phyloP scores from a whole-genome alignment of 129 eudicot genomes.

The Lonicera japonica region DNA sequence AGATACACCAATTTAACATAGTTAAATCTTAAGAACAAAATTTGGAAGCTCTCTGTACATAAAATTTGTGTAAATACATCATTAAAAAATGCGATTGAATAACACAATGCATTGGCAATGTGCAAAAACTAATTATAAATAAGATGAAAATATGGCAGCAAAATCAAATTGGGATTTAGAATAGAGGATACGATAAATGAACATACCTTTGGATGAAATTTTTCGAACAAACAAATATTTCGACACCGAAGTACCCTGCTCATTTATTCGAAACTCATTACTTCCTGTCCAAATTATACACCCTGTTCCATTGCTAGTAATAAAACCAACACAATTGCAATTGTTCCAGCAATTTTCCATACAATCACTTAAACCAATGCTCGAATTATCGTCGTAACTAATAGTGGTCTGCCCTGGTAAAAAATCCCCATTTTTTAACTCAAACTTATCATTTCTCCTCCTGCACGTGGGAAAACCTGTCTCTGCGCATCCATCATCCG shows the following conservation, averaged over 20 bases:
- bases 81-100: no score
- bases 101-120: no score
- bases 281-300: constrained; percentile 7
- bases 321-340: constrained; percentile 15
- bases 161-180: no score
- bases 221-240: constrained; percentile 6
- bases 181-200: no score
- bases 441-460: not conserved
- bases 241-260: not conserved
- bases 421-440: constrained; percentile 1
- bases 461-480: constrained; percentile 7
- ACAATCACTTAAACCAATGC: constrained; percentile 15
- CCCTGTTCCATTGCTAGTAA: constrained; percentile 11
- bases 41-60: no score
- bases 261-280: not conserved
- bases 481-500: constrained; percentile 7
- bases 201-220: constrained; percentile 7
- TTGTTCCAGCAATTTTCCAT: constrained; percentile 18
- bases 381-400: constrained; percentile 2
- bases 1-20: no score
- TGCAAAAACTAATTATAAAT: no score
- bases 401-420: not conserved
- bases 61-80: no score
- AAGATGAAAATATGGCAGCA: no score
- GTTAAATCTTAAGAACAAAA: no score